phyloP scores from a whole-genome alignment of 371 early-diverging fungal species.

The Rhizomucor miehei region DNA sequence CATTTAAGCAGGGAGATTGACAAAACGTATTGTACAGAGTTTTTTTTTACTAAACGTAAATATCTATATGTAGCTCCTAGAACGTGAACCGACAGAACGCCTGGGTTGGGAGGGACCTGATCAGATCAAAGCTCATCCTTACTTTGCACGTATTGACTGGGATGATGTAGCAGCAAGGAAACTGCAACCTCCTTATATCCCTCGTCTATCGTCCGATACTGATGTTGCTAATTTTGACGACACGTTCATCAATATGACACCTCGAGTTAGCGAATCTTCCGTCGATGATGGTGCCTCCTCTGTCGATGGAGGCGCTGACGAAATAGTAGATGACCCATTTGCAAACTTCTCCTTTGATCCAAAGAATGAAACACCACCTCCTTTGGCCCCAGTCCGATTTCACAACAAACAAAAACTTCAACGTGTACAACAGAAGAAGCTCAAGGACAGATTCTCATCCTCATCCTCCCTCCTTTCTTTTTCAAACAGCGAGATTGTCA shows the following conservation, averaged over 20 bases:
- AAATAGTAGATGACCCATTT: conserved; percentile 24
- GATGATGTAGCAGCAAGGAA: conserved; percentile 51
- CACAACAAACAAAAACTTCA: conserved; percentile 1
- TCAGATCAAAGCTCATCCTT: conserved; percentile 66
- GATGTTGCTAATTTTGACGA: conserved; percentile 68
- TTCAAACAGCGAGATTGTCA: conserved; percentile 17
- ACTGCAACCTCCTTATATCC: conserved; percentile 55
- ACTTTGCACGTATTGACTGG: conserved; percentile 70
- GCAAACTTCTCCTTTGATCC: conserved; percentile 27
- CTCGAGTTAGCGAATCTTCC: conserved; percentile 34
- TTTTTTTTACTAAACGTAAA: neutral
- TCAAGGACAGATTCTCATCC: conserved; percentile 19
- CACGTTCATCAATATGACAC: conserved; percentile 55
- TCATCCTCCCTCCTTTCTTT: conserved; percentile 23
- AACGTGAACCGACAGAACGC: conserved; percentile 64
- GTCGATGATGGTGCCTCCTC: conserved; percentile 5
- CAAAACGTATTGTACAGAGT: neutral
- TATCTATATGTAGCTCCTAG: conserved; percentile 50
- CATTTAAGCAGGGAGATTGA: conserved; percentile 1
- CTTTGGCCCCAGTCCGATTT: neutral
- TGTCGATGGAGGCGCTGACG: neutral
- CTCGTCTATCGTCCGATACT: conserved; percentile 39
- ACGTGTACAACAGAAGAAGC: conserved; percentile 8
- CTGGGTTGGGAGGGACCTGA: conserved; percentile 62
- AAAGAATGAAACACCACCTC: conserved; percentile 2